A percentile compares a stretch with the other conserved stretches of the same genome.
phyloP scores from a whole-genome alignment of 2,329 filamentous ascomycete genomes.

The Fusarium concolor region DNA sequence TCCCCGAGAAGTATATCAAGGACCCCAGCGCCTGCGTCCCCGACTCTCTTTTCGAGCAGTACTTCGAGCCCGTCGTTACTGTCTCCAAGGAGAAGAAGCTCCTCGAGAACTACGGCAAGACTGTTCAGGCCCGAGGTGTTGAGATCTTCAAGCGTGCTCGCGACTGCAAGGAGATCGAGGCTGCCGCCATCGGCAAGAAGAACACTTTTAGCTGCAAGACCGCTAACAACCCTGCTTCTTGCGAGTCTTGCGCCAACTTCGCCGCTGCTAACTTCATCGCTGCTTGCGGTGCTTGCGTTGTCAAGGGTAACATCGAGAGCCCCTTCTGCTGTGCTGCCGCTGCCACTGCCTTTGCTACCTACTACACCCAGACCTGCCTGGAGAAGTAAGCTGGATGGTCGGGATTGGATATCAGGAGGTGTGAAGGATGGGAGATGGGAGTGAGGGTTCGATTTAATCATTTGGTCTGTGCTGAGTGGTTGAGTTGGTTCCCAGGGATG shows the following conservation, averaged over 20 bases:
- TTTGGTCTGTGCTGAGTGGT: neutral
- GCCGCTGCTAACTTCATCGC: conserved; percentile 24
- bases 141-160: conserved; percentile 13
- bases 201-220: conserved; percentile 20
- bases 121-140: neutral
- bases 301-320: conserved; percentile 28
- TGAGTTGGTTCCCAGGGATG: too few species aligned
- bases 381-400: neutral
- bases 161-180: conserved; percentile 19
- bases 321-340: conserved; percentile 30
- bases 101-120: conserved; percentile 9
- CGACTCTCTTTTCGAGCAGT: conserved; percentile 25
- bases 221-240: conserved; percentile 3
- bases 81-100: conserved; percentile 27
- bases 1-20: conserved; percentile 16
- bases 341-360: conserved; percentile 20
- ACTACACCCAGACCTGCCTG: conserved; percentile 30
- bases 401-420: neutral
- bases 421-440: rapidly evolving
- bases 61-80: conserved; percentile 30
- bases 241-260: conserved; percentile 26
- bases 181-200: neutral
- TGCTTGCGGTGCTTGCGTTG: conserved; percentile 23
- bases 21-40: conserved; percentile 23
- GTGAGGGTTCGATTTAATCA: neutral